These are phyloP conservation scores for Prillingera fragicola DNA, from an alignment of 1,284 basidiomycete species.

Conservation along the genomic window DNA sequence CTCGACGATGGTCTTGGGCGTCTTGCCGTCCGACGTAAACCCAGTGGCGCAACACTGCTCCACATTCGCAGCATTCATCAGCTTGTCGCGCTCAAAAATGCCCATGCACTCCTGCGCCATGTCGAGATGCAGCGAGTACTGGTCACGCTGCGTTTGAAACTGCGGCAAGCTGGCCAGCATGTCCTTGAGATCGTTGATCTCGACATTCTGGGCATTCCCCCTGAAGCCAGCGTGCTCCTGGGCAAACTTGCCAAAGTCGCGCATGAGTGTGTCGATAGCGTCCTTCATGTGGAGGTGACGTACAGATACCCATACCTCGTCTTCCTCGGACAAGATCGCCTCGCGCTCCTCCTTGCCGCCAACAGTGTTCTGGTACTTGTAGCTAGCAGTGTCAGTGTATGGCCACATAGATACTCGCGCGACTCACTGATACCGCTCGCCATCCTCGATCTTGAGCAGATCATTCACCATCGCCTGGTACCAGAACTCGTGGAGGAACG, in stretches of 20 bases:
- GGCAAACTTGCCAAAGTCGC: constrained; percentile 88
- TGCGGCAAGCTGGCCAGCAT: constrained; percentile 95
- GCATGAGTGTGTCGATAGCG: constrained; percentile 91
- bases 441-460: constrained; percentile 79
- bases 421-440: constrained; percentile 74
- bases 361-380: constrained; percentile 73
- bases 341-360: constrained; percentile 82
- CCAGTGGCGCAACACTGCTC: constrained; percentile 96
- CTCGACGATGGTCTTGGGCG: constrained; percentile 86
- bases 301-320: constrained; percentile 84
- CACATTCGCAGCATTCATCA: constrained; percentile 79
- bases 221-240: constrained; percentile 87
- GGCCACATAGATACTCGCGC: neutral
- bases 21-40: constrained; percentile 77
- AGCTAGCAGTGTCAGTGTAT: constrained; percentile 52
- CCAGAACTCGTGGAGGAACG: constrained; percentile 94
- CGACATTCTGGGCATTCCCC: constrained; percentile 60
- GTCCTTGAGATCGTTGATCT: constrained; percentile 95
- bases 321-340: constrained; percentile 74
- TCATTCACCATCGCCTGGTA: constrained; percentile 99
- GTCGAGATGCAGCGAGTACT: constrained; percentile 93
- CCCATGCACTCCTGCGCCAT: constrained; percentile 98
- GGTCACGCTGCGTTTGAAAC: constrained; percentile 87
- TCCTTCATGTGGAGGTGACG: constrained; percentile 98
- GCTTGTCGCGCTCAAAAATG: constrained; percentile 80